These are phyloP conservation scores for Sphagnum magellanicum DNA, from an alignment of 228 moss, liverwort and hornwort species.

Conservation along the genomic window DNA sequence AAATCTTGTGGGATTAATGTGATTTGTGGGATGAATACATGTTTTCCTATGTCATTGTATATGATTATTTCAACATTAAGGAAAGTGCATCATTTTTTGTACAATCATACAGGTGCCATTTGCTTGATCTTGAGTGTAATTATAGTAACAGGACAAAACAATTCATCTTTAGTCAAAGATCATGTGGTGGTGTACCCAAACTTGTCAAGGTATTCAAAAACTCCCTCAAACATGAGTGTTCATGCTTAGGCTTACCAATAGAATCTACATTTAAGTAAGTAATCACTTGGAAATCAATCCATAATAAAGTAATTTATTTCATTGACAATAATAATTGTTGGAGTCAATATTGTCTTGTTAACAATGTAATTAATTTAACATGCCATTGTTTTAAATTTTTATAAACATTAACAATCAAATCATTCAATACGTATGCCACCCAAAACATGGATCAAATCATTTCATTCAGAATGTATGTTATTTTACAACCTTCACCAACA, in stretches of 20 bases:
- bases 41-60: no score
- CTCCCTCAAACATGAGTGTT: neutral
- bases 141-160: neutral
- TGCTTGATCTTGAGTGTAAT: neutral
- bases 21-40: no score
- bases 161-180: neutral
- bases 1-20: no score
- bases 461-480: neutral
- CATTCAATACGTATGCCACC: neutral
- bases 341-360: neutral
- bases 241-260: neutral
- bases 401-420: neutral
- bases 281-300: neutral
- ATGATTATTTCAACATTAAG: no score
- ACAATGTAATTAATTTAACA: neutral
- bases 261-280: neutral
- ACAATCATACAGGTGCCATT: neutral
- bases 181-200: neutral
- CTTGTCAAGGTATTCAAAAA: neutral
- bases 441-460: neutral
- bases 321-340: neutral
- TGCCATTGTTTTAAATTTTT: neutral
- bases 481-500: neutral
- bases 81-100: no score
- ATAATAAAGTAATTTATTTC: neutral